Evolutionary conservation across 345 rosid species (phyloP), one percentile per base, ranked within the genome.

Genomic region (Noccaea caerulescens): DNA sequence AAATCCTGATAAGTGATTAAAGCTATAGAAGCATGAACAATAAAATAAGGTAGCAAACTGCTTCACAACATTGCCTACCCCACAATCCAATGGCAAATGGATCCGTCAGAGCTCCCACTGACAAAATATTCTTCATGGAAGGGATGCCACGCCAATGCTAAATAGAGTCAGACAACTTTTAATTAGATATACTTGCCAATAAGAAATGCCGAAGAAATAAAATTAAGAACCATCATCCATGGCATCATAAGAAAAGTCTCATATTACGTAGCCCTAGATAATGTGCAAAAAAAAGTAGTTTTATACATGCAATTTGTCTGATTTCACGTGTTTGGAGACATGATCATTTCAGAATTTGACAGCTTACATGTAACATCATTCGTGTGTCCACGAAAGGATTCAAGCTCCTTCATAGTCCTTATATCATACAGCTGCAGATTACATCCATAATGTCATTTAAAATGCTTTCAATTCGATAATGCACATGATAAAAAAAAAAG

Each of bases 101-200:
- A 83, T 18, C 99, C 99, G 27, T 91, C 99, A 66, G 67, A 81
- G 73, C 99, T 89, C 78, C 99, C 98, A 75, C 99, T 94, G 71
- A 94, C 97, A 76, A 91, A 94, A 80, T 88, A 89, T 77, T 94
- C 98, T 80, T 94, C 99, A 80, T 94, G 97, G 77, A 88, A 89
- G 60, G 99, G 99, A 77, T 94, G 98, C 98, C 98, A 94, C 46
- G 96, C 96, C 96, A 94, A 75, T 46, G 93, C 99, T 93, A 45
- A 39, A 49, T n/a, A 56, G 44, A 46, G 7, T 39, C 63, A 0
- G 14, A 41, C n/a, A 76, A 46, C 32, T 46, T 75, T 45, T 39
- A 51, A 7, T 69, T 20, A 69, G 46, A 54, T 25, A 54, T 56
- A 56, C 27, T 62, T 32, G 33, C 39, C 68, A n/a, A 69, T 33